These are phyloP conservation scores for Scheffersomyces segobiensis DNA, from an alignment of 1,139 yeast genomes.

Conservation along the genomic window DNA sequence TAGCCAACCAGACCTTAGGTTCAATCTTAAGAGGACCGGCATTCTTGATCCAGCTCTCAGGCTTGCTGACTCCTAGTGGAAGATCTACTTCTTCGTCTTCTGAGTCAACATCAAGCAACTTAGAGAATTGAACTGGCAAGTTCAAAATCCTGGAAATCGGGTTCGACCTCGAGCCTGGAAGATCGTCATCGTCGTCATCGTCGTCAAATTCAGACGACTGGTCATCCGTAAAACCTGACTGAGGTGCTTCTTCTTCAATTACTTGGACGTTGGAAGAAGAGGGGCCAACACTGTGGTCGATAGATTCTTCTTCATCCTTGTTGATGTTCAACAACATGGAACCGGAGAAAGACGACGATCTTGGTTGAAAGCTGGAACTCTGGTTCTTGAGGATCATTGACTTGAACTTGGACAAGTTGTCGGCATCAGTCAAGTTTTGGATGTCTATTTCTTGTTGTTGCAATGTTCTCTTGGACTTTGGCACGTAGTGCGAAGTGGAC, in stretches of 20 bases:
- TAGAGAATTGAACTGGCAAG: slow-evolving; percentile 34
- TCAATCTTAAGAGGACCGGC: slow-evolving; percentile 92
- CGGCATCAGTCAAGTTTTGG: slow-evolving; percentile 56
- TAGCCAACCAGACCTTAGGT: slow-evolving; percentile 98
- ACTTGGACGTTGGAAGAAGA: slow-evolving; percentile 10
- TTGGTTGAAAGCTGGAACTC: slow-evolving; percentile 32
- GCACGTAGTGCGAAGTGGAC: slow-evolving; percentile 9
- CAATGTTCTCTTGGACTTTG: slow-evolving; percentile 11
- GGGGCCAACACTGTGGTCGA: slow-evolving; percentile 13
- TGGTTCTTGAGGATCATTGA: slow-evolving; percentile 40
- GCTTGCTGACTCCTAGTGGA: slow-evolving; percentile 88
- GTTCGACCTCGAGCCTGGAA: slow-evolving; percentile 32
- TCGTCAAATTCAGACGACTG: slow-evolving; percentile 42
- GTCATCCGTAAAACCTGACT: slow-evolving; percentile 18
- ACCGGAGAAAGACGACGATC: slow-evolving; percentile 45
- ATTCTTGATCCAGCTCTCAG: slow-evolving; percentile 75
- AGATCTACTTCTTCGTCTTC: slow-evolving; percentile 82
- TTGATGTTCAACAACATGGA: slow-evolving; percentile 25
- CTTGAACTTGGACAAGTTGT: slow-evolving; percentile 46
- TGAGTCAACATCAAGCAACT: slow-evolving; percentile 66
- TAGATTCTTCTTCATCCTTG: slow-evolving; percentile 11
- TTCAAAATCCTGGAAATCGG: slow-evolving; percentile 24
- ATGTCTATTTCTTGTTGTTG: slow-evolving; percentile 62
- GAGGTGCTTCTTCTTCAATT: slow-evolving; percentile 12
- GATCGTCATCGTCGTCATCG: slow-evolving; percentile 41